A percentile compares a stretch with the other conserved stretches of the same genome.
Conservation (phyloP, 129 eudicot genomes). For the Lonicera japonica region DNA sequence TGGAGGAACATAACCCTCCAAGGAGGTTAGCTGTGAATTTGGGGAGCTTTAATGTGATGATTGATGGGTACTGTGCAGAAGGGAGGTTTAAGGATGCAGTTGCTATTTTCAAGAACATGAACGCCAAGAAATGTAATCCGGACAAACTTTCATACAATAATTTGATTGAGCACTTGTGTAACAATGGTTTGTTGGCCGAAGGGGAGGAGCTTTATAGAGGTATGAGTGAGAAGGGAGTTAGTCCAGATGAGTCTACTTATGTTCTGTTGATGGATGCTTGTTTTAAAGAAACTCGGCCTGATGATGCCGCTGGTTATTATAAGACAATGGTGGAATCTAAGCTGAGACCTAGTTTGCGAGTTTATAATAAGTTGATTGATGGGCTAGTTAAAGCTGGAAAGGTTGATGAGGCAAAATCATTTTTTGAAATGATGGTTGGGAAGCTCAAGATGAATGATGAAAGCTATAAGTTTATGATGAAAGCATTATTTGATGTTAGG, state of each 20-base stretch:
- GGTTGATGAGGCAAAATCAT: conserved; percentile 73
- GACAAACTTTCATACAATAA: conserved; percentile 79
- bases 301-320: conserved; percentile 76
- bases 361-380: conserved; percentile 58
- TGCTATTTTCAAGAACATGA: conserved; percentile 66
- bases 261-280: conserved; percentile 81
- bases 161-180: conserved; percentile 72
- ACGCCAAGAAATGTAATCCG: conserved; percentile 62
- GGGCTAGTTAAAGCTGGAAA: conserved; percentile 78
- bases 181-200: conserved; percentile 52
- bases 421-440: conserved; percentile 74
- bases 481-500: conserved; percentile 60
- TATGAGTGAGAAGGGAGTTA: conserved; percentile 72
- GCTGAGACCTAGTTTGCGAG: conserved; percentile 69
- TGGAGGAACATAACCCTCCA: conserved; percentile 61
- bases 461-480: conserved; percentile 76
- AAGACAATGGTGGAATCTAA: conserved; percentile 75
- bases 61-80: conserved; percentile 70
- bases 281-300: conserved; percentile 62
- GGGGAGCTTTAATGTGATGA: conserved; percentile 85
- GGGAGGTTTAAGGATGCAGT: conserved; percentile 63
- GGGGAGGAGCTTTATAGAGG: conserved; percentile 70
- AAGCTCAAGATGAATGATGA: conserved; percentile 78
- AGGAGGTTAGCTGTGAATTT: conserved; percentile 56
- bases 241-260: conserved; percentile 76